Evolutionary conservation across 345 rosid genomes (phyloP).

Genomic region (Gossypium mustelinum): DNA sequence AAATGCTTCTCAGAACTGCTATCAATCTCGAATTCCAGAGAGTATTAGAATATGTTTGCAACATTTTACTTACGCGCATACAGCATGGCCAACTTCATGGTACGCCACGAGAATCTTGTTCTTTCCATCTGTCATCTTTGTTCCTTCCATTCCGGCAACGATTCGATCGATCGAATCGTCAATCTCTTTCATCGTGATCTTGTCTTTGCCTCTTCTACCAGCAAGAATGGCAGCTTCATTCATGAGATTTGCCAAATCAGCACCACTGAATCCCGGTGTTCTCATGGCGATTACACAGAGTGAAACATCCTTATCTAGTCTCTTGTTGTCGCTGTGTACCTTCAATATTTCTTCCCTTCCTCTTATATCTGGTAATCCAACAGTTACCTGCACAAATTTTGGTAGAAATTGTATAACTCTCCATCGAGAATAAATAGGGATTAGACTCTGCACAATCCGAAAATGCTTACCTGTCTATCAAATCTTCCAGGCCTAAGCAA

Average conservation of each 20-base stretch:
- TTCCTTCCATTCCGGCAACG: slow-evolving; percentile 74
- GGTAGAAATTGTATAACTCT: no score
- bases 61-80: slow-evolving; percentile 48
- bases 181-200: slow-evolving; percentile 48
- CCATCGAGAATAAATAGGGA: no score
- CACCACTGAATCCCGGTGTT: slow-evolving; percentile 83
- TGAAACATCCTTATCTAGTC: slow-evolving; percentile 53
- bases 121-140: slow-evolving; percentile 69
- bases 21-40: neutral
- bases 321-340: slow-evolving; percentile 68
- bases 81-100: slow-evolving; percentile 72
- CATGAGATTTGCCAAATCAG: slow-evolving; percentile 76
- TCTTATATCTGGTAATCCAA: slow-evolving; percentile 62
- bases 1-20: neutral
- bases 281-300: slow-evolving; percentile 57
- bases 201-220: slow-evolving; percentile 63
- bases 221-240: slow-evolving; percentile 81
- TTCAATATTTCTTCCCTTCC: slow-evolving; percentile 75
- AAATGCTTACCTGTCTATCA: slow-evolving; percentile 50
- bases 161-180: slow-evolving; percentile 70
- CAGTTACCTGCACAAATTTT: slow-evolving; percentile 40
- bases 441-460: neutral
- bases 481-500: slow-evolving; percentile 76
- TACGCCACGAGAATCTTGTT: slow-evolving; percentile 64
- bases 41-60: neutral